A percentile compares a stretch with the other conserved stretches of the same genome.
phyloP scores from a whole-genome alignment of 805 yeast species.

The Barnettozyma populi region DNA sequence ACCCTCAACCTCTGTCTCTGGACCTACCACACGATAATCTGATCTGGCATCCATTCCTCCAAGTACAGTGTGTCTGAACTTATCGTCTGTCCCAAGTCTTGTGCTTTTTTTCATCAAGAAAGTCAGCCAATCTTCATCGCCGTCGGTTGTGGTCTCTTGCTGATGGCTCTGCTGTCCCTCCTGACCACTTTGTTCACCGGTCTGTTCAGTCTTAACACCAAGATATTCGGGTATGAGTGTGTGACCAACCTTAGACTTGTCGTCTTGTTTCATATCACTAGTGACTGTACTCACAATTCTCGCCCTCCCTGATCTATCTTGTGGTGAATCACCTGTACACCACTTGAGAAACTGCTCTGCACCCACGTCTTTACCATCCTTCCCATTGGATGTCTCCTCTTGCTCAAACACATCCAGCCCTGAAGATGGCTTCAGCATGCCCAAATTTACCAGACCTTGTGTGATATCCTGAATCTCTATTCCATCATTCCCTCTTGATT shows the following conservation, averaged over 20 bases:
- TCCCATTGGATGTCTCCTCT: constrained; percentile 28
- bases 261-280: constrained; percentile 19
- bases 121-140: constrained; percentile 33
- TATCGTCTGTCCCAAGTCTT: constrained; percentile 13
- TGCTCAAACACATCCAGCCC: constrained; percentile 50
- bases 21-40: constrained; percentile 17
- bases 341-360: constrained; percentile 49
- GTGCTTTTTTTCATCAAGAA: constrained; percentile 27
- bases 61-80: constrained; percentile 20
- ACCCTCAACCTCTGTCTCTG: constrained; percentile 13
- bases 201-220: neutral
- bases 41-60: constrained; percentile 8
- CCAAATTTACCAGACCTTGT: constrained; percentile 60
- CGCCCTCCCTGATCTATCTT: constrained; percentile 35
- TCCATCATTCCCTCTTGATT: constrained; percentile 41
- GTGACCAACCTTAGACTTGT: constrained; percentile 13
- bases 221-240: constrained; percentile 22
- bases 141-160: constrained; percentile 2
- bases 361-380: constrained; percentile 30
- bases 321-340: constrained; percentile 37
- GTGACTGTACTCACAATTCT: constrained; percentile 30
- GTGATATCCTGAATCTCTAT: constrained; percentile 62
- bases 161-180: neutral
- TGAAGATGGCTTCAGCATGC: constrained; percentile 55
- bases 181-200: constrained; percentile 6